These are phyloP conservation scores for Macadamia integrifolia DNA, from an alignment of 164 flowering plant genomes.

Conservation along the genomic window DNA sequence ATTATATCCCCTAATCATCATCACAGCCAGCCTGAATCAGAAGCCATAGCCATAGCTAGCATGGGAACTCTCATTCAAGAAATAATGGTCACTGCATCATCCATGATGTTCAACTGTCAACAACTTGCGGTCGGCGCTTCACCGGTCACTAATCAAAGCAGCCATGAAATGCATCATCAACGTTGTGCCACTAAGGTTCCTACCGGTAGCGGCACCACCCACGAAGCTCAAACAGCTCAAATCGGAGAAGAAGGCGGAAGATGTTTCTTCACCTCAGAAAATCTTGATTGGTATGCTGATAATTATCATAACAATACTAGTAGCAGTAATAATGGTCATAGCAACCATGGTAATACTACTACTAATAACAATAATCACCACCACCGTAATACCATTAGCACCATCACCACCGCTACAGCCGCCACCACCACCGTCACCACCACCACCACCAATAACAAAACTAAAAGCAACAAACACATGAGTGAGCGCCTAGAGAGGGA, in stretches of 20 bases:
- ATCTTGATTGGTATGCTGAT: constrained; percentile 20
- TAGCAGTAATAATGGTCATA: background rate
- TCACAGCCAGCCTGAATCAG: constrained; percentile 26
- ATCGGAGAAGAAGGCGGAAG: constrained; percentile 13
- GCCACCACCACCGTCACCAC: background rate
- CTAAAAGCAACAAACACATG: background rate
- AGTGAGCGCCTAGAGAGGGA: constrained; percentile 1
- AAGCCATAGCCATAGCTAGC: constrained; percentile 32
- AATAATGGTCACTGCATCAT: constrained; percentile 53
- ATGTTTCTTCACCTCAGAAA: constrained; percentile 14
- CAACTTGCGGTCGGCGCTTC: constrained; percentile 28
- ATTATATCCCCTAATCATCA: constrained; percentile 25
- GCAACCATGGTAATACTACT: background rate
- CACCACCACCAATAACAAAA: background rate
- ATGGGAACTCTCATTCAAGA: constrained; percentile 51
- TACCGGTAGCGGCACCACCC: background rate
- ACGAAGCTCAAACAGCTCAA: background rate
- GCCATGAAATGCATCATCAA: constrained; percentile 6
- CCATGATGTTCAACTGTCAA: constrained; percentile 63
- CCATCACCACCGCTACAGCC: background rate
- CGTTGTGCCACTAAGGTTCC: background rate
- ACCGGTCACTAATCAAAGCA: constrained; percentile 2
- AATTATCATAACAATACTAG: constrained; percentile 5
- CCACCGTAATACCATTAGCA: background rate
- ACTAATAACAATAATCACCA: background rate